Evolutionary conservation across 2,329 filamentous ascomycete species (phyloP).

Genomic region (Didymella sp.): DNA sequence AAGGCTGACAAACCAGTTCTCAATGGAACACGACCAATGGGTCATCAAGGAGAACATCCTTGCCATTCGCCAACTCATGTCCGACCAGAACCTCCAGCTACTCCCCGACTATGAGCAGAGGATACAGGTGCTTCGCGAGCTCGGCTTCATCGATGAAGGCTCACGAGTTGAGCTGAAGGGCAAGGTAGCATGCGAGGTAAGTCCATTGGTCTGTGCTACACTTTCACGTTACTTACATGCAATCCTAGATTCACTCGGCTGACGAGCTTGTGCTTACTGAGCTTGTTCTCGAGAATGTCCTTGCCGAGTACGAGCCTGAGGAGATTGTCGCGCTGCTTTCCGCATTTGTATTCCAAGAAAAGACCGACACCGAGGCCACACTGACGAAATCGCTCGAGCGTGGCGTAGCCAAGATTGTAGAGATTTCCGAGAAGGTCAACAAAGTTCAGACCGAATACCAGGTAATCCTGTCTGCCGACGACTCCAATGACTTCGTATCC

Average conservation of each 20-base stretch:
- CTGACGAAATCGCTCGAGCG: conserved; percentile 82
- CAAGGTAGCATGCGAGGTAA: conserved; percentile 90
- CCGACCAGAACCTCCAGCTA: conserved; percentile 93
- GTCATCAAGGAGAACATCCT: conserved; percentile 92
- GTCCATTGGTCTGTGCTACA: conserved; percentile 11
- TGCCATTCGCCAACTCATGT: conserved; percentile 85
- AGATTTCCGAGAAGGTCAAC: conserved; percentile 92
- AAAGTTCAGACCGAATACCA: conserved; percentile 87
- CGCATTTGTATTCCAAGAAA: conserved; percentile 97
- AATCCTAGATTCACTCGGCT: conserved; percentile 78
- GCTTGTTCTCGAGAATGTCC: conserved; percentile 93
- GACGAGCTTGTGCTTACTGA: conserved; percentile 97
- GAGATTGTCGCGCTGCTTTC: conserved; percentile 95
- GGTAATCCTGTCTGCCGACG: conserved; percentile 87
- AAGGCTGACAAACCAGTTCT: conserved; percentile 66
- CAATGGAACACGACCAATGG: conserved; percentile 97
- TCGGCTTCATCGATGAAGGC: conserved; percentile 88
- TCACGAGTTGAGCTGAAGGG: conserved; percentile 93
- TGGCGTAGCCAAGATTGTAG: conserved; percentile 84
- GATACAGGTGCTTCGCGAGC: conserved; percentile 86
- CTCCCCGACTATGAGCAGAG: conserved; percentile 97
- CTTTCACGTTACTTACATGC: not conserved
- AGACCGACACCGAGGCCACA: conserved; percentile 81
- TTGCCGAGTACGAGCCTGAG: conserved; percentile 92
- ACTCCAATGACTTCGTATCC: conserved; percentile 89